Conservation (phyloP, 192 early-diverging fungal species). For the Backusella tuberculispora region DNA sequence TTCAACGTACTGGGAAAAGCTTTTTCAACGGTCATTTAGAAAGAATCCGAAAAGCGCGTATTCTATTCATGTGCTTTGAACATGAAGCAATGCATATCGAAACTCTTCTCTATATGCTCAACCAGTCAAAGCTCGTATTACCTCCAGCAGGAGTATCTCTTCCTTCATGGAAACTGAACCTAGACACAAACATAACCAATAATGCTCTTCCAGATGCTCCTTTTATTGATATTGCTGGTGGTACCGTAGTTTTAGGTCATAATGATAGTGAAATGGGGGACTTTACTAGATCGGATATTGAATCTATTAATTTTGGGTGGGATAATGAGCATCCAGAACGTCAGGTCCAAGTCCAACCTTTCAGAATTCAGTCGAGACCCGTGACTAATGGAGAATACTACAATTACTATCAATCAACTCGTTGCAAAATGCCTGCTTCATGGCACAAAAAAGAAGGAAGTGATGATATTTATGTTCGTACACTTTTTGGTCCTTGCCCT, state of each 20-base stretch:
- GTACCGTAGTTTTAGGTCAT: conserved; percentile 60
- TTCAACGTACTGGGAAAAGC: background rate
- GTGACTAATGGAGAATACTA: conserved; percentile 82
- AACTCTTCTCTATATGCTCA: conserved; percentile 89
- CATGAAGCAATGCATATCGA: conserved; percentile 96
- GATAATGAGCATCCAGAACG: conserved; percentile 81
- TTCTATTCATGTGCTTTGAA: conserved; percentile 88
- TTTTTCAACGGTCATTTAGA: conserved; percentile 28
- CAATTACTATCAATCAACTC: conserved; percentile 50
- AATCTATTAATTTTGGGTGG: conserved; percentile 72
- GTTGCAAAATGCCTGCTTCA: conserved; percentile 49
- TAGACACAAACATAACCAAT: background rate
- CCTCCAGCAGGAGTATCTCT: conserved; percentile 54
- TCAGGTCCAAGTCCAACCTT: conserved; percentile 43
- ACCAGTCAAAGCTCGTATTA: conserved; percentile 60
- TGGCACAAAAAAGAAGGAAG: conserved; percentile 47
- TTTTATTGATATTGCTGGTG: conserved; percentile 10
- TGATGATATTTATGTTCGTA: conserved; percentile 54
- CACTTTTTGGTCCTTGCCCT: conserved; percentile 68
- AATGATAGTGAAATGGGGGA: conserved; percentile 58
- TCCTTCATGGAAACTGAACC: conserved; percentile 26
- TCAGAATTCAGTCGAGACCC: conserved; percentile 75
- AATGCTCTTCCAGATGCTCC: background rate
- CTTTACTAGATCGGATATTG: conserved; percentile 33
- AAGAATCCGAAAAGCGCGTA: conserved; percentile 52